Base-by-base conservation (phyloP, 2,329 filamentous ascomycete species). In the Grosmannia huntii region DNA sequence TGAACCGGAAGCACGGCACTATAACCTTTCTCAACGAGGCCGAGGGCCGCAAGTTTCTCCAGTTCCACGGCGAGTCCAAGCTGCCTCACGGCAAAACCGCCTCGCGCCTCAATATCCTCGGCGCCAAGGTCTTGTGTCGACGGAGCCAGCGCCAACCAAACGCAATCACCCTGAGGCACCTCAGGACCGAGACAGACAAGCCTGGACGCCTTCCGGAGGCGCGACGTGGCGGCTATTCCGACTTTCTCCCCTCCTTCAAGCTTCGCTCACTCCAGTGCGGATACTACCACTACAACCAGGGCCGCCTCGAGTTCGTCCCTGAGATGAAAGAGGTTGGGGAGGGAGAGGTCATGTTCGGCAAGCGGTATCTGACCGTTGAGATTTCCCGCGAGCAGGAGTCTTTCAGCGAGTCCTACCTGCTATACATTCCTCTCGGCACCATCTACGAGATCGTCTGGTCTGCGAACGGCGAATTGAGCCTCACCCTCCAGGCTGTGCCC, bases 401-500 rank as follows among this genome's bases (percentile, higher is more conserved):
- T 9, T 4, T 21, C 9, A 62, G 0, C 61, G 62, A 0, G 60
- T 71, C n/a, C 7, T 19, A 10, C 4, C 65, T 71, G 27, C 68
- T 83, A 38, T 74, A 80, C 54, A 75, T 84, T 16, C 70, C 75
- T 0, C 76, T 78, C 44, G 71, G 72, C 23, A 77, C 71, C 1
- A 74, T 82, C 36, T 62, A 76, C 31, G 74, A 79, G 55, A 64
- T 77, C 10, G 67, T 80, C 2, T 63, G 72, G 67, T 66, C 67
- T 36, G 38, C 65, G 23, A 55, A 71, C 61, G 57, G 69, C 60
- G 69, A 71, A 0, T 64, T 83, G 19, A 77, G 75, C 0, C 63
- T 85, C 3, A 77, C 80, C 0, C 73, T 85, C 1, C 60, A 49
- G 10, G 70, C 65, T 23, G 74, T 77, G 33, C 72, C 79, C 1